These are phyloP conservation scores for Arthrobotrys megalospora DNA, from an alignment of 2,329 filamentous ascomycete species.

Conservation along the genomic window DNA sequence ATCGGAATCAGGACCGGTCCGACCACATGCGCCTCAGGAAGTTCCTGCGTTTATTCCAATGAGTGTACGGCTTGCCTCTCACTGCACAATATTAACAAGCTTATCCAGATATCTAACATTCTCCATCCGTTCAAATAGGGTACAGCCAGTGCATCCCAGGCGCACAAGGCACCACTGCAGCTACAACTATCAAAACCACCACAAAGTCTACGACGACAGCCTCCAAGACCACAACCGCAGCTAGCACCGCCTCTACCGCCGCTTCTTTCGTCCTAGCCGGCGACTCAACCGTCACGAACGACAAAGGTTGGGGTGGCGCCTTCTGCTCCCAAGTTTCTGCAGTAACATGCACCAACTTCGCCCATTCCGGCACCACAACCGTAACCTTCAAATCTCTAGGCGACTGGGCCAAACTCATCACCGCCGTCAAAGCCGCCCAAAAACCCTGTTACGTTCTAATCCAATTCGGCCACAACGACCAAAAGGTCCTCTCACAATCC, in stretches of 20 bases:
- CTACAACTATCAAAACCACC: conserved; percentile 1
- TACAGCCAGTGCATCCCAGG: conserved; percentile 30
- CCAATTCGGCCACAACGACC: conserved; percentile 39
- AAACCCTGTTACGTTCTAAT: conserved; percentile 36
- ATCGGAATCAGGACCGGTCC: conserved; percentile 9
- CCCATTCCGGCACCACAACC: conserved; percentile 32
- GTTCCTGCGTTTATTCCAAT: conserved; percentile 23
- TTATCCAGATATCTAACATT: not conserved
- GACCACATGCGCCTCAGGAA: conserved; percentile 25
- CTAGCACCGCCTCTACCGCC: conserved; percentile 1
- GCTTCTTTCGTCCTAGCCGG: conserved; percentile 30
- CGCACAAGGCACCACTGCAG: conserved; percentile 1
- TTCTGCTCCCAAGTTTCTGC: conserved; percentile 32
- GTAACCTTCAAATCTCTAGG: conserved; percentile 27
- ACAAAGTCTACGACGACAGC: conserved; percentile 12
- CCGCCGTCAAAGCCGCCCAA: conserved; percentile 21
- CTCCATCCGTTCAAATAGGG: not conserved
- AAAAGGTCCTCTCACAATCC: conserved; percentile 19
- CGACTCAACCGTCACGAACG: conserved; percentile 36
- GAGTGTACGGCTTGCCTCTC: conserved; percentile 15
- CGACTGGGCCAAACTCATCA: conserved; percentile 34
- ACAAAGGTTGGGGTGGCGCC: conserved; percentile 38
- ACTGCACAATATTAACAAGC: not conserved
- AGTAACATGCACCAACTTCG: conserved; percentile 28
- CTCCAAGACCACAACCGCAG: conserved; percentile 24